These are phyloP conservation scores for Arabidopsis hybrid DNA, from an alignment of 441 rosid genomes.

Conservation along the genomic window DNA sequence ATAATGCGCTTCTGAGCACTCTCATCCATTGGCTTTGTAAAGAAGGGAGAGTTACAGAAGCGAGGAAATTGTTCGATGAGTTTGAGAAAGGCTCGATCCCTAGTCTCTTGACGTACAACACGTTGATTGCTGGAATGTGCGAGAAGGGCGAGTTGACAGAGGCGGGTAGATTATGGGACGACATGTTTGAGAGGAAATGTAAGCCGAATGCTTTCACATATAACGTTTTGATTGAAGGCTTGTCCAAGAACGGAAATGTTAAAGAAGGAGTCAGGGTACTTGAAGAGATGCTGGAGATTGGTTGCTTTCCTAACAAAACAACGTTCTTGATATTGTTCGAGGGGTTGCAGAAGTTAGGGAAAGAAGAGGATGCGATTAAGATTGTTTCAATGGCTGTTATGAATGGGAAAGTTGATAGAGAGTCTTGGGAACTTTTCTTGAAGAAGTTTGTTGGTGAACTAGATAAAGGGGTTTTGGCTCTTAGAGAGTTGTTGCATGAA, in stretches of 20 bases:
- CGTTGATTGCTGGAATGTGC: constrained; percentile 81
- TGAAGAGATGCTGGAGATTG: constrained; percentile 79
- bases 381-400: constrained; percentile 56
- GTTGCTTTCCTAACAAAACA: constrained; percentile 63
- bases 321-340: constrained; percentile 63
- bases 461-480: constrained; percentile 47
- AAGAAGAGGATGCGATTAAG: constrained; percentile 58
- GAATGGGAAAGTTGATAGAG: constrained; percentile 55
- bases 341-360: constrained; percentile 53
- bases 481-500: constrained; percentile 36
- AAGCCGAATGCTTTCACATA: constrained; percentile 80
- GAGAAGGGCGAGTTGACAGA: constrained; percentile 74
- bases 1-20: constrained; percentile 76
- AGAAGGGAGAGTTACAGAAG: constrained; percentile 71
- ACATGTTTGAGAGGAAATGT: constrained; percentile 83
- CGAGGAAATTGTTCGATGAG: constrained; percentile 76
- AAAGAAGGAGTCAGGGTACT: constrained; percentile 72
- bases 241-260: constrained; percentile 63
- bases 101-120: constrained; percentile 78
- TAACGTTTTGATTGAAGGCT: constrained; percentile 74
- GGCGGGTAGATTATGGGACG: constrained; percentile 86
- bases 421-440: constrained; percentile 68
- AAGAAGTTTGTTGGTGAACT: constrained; percentile 48
- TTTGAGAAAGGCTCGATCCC: constrained; percentile 80
- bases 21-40: constrained; percentile 89